Evolutionary conservation across 345 rosid genomes (phyloP), one percentile per base, ranked within the genome.

Genomic region (Euclidium syriacum): DNA sequence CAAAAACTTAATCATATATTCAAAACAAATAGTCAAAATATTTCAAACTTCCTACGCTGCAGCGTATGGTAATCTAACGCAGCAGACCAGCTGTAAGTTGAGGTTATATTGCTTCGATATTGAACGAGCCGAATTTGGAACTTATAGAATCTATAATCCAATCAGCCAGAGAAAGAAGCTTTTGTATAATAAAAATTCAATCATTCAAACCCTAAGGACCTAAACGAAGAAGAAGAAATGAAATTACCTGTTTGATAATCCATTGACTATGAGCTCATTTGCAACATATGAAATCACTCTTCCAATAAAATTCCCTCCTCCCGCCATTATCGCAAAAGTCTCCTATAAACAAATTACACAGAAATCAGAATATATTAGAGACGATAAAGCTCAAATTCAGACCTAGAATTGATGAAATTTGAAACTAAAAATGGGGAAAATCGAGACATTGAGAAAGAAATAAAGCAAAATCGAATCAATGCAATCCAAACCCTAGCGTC

Each of bases 231-330:
- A 1, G 18, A n/a, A 20, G 18, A 55, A 11, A 22, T 11, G 6
- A 34, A 5, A 25, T 40, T 59, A 90, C 99, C 95, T 94, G 75
- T 90, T 86, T 10, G 99, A 87, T 73, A 94, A 91, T 24, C 96
- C 76, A 48, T 86, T 83, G 16, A 94, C 99, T 32, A 94, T 36
- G 52, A 94, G 14, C 77, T 94, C 97, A 58, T 94, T 90, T 4
- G 84, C 87, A 30, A 90, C 40, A 25, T 94, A 87, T 32, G 87
- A 67, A 0, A 94, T n/a, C 2, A 88, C 96, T 73, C 97, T 77
- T 64, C 72, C 86, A 64, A 87, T 30, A 64, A 94, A 90, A 73
- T 87, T 87, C 50, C 97, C 97, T 55, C 96, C 97, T 19, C 90
- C 99, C 29, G 97, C 97, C 97, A 90, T 94, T 24, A 15, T 52